Evolutionary conservation across 2,329 filamentous ascomycete species (phyloP).

Genomic region (Rosellinia necatrix): DNA sequence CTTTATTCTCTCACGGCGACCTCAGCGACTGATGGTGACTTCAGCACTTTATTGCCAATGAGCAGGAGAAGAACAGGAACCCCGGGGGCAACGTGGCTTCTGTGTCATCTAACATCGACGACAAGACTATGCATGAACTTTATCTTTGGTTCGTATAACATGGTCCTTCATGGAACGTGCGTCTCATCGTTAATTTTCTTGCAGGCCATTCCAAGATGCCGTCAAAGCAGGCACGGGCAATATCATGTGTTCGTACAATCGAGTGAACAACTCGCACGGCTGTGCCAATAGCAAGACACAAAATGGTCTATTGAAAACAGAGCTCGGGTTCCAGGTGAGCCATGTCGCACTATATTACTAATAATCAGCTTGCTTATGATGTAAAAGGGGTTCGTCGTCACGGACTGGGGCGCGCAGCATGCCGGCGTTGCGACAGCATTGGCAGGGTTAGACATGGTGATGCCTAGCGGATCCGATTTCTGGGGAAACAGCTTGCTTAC

Average conservation of each 20-base stretch:
- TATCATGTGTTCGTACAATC: conserved; percentile 70
- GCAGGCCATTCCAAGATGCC: conserved; percentile 70
- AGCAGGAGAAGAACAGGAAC: conserved; percentile 75
- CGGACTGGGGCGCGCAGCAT: conserved; percentile 72
- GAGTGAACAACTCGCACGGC: conserved; percentile 72
- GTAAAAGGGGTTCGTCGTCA: conserved; percentile 66
- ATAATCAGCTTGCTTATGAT: conserved; percentile 19
- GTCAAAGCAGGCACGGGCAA: conserved; percentile 63
- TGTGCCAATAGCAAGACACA: conserved; percentile 71
- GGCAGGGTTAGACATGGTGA: conserved; percentile 73
- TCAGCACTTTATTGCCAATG: conserved; percentile 68
- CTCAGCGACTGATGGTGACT: neutral
- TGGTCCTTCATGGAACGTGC: too few species aligned
- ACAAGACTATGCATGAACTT: conserved; percentile 63
- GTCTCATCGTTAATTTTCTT: neutral
- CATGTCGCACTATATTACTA: conserved; percentile 38
- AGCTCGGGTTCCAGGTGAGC: conserved; percentile 58
- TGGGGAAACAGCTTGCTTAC: conserved; percentile 60
- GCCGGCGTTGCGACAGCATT: conserved; percentile 64
- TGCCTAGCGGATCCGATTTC: conserved; percentile 55
- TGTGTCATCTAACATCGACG: conserved; percentile 61
- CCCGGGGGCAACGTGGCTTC: conserved; percentile 61
- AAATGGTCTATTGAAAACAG: conserved; percentile 69
- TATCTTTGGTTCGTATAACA: conserved; percentile 64
- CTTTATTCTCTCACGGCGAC: neutral